Evolutionary conservation across 768 basidiomycete species (phyloP), one percentile per base, ranked within the genome.

Genomic region (Leccinum aurantiacum): DNA sequence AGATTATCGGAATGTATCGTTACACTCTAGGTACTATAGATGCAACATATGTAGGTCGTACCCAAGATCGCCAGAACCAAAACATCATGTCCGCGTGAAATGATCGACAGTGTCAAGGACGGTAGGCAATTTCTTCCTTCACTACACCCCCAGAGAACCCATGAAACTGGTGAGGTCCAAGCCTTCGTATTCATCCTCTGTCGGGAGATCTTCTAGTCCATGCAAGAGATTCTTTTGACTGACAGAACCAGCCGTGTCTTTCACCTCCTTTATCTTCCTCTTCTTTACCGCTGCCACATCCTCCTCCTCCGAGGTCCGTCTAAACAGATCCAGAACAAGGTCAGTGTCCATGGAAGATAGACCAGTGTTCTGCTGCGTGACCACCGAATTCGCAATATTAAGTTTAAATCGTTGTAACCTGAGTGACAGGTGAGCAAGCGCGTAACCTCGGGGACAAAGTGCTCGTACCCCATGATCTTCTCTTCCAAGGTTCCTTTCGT

Each of bases 381-480:
- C 93, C 60, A 99, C 87, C 8, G 97, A 94, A 65, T 93, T 89
- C 31, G 97, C 97, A 66, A 99, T 96, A 67, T 98, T 98, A 67
- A 98, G 82, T 74, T 99, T 99, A 84, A 99, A 99, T 53, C 95
- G 91, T 82, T 99, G 97, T 62, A 99, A 74, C 37, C 96, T 98
- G 71, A 48, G 53, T 29, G 19, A 57, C 19, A 31, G 46, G 46
- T 64, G 35, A 62, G 66, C 54, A 48, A 60, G 54, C 10, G 38
- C 24, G 2, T 11, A 57, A 44, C 33, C 4, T 37, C 35, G 11
- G 8, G 27, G 29, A 33, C 46, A 38, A 13, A 49, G 9, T 31
- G 77, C 87, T 31, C 61, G 63, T 73, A 97, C 94, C 97, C 97
- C 97, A 99, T 99, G 64, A 99, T 99, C 76, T 98, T 98, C 74